phyloP scores from a whole-genome alignment of 73 alveolate genomes.

The Loxodes magnus region DNA sequence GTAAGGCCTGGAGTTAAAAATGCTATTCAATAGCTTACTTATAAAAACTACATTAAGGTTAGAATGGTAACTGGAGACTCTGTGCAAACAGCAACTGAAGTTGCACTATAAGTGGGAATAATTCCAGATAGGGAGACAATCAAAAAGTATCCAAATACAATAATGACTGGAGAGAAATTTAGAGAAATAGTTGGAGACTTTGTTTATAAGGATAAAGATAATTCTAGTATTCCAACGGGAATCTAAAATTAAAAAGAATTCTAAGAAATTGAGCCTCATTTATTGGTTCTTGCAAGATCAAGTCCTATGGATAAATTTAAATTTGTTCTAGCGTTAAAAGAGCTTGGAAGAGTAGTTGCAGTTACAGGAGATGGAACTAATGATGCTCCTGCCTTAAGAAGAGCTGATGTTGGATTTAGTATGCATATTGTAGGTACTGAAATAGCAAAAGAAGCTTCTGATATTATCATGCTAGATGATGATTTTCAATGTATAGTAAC shows the following conservation, averaged over 20 bases:
- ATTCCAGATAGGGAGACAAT: background rate
- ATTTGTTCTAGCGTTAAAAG: constrained; percentile 69
- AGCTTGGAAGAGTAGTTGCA: constrained; percentile 71
- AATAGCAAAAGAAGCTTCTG: constrained; percentile 97
- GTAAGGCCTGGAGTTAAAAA: constrained; percentile 66
- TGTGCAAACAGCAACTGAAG: constrained; percentile 78
- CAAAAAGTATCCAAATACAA: constrained; percentile 11
- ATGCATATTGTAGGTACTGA: constrained; percentile 97
- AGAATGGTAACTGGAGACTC: constrained; percentile 96
- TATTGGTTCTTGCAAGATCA: constrained; percentile 79
- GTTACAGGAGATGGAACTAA: constrained; percentile 91
- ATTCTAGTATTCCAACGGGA: background rate
- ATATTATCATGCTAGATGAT: constrained; percentile 90
- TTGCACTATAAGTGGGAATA: constrained; percentile 81
- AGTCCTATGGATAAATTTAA: constrained; percentile 78
- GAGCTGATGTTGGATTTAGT: constrained; percentile 88
- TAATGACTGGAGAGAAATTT: constrained; percentile 33
- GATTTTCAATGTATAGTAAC: constrained; percentile 84
- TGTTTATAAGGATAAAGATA: background rate
- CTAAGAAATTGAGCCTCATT: constrained; percentile 27
- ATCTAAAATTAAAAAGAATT: constrained; percentile 57
- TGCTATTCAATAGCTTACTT: constrained; percentile 63
- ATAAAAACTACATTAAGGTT: constrained; percentile 71
- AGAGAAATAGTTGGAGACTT: constrained; percentile 42
- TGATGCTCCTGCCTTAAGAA: constrained; percentile 86